Evolutionary conservation across 108 stramenopile species (phyloP), one percentile per base, ranked within the genome.

Genomic region (Nannochloropsis salina): DNA sequence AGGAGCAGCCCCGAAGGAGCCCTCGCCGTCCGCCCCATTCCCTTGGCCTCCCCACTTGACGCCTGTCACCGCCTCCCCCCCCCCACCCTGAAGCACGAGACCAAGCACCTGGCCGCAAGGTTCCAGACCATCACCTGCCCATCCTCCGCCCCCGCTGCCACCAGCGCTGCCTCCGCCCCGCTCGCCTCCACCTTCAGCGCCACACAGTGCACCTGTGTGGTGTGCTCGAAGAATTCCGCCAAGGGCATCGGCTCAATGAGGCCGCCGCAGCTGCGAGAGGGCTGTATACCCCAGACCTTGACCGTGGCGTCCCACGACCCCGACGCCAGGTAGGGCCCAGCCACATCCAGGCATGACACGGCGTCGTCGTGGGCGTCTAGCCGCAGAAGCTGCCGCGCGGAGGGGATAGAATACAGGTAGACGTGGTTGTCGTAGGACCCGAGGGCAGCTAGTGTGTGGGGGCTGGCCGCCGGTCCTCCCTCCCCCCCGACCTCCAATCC

Each of bases 271-370:
- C 44, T 51, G 20, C 44, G 22, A 2, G 18, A 40, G 45, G 15
- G 2, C 9, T 9, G 12, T 20, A 85, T 31, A 21, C 15, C 43
- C 85, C 90, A 84, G 12, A 91, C 83, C 88, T 91, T 92, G 18
- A 91, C 88, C 2, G 90, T 61, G 2, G 90, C 90, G 22, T 92
- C 92, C 92, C 91, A 92, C 20, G 90, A 89, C 6, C 91, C 91
- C 1, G 91, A 90, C 8, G 86, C 92, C 6, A 92, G 82, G 2
- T 91, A 1, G n/a, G 11, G 9, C 11, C 84, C 86, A 61, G 87
- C 86, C 2, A 83, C 81, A 6, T 89, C 86, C 84, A 91, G 43
- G 41, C 84, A 85, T 8, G 84, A 81, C 3, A 90, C 85, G 41
- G 43, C 90, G 82, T 86, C 88, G 41, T 90, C 88, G 42, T 88